phyloP scores from a whole-genome alignment of 495 filamentous ascomycete genomes.

The Wilcoxina mikolae region DNA sequence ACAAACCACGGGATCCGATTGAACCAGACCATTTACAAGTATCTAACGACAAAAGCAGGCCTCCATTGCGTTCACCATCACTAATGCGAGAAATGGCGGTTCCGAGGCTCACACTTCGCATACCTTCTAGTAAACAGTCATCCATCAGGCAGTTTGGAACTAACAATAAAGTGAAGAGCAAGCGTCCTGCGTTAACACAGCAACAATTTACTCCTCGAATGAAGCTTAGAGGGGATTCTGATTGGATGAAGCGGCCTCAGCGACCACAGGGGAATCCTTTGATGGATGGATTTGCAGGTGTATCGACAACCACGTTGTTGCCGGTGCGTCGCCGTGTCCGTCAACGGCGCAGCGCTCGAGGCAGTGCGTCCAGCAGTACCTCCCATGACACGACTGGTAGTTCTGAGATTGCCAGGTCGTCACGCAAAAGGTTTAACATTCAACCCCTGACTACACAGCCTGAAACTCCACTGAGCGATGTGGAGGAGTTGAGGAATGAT shows the following conservation, averaged over 20 bases:
- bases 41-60: background rate
- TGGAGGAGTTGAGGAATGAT: background rate
- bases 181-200: background rate
- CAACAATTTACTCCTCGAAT: background rate
- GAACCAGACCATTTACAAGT: background rate
- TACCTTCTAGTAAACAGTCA: background rate
- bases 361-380: background rate
- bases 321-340: no score
- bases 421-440: background rate
- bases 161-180: background rate
- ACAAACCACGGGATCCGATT: background rate
- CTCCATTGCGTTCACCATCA: slow-evolving; percentile 13
- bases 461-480: background rate
- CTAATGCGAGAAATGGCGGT: slow-evolving; percentile 23
- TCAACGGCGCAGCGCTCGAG: no score
- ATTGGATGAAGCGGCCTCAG: background rate
- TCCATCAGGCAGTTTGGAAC: background rate
- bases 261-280: no score
- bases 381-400: slow-evolving; percentile 1
- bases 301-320: no score
- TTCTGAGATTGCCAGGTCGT: background rate
- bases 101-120: slow-evolving; percentile 9
- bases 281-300: no score
- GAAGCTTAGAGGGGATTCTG: slow-evolving; percentile 4
- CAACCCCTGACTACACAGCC: background rate